Evolutionary conservation across 495 filamentous ascomycete genomes (phyloP).

Genomic region (Podospora bellae-mahoneyi): DNA sequence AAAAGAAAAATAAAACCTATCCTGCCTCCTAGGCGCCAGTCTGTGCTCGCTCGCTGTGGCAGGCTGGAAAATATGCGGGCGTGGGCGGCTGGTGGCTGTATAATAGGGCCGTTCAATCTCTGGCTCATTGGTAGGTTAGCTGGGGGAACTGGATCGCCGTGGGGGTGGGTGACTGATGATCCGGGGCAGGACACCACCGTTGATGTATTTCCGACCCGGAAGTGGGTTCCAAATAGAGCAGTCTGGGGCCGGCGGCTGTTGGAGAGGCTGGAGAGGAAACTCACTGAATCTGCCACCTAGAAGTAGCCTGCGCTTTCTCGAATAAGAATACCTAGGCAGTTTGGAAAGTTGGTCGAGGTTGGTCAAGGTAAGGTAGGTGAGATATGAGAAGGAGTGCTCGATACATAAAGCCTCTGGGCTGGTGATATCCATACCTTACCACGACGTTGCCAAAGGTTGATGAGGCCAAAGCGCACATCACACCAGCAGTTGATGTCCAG

Average conservation of each 20-base stretch:
- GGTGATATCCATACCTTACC: constrained; percentile 6
- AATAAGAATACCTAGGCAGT: too few species aligned
- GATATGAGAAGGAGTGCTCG: neutral
- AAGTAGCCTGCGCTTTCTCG: constrained; percentile 4
- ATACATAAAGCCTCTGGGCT: constrained; percentile 12
- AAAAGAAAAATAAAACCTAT: too few species aligned
- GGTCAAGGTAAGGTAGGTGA: neutral
- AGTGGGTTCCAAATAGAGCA: too few species aligned
- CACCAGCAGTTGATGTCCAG: neutral
- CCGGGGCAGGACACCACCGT: neutral
- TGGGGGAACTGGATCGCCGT: neutral
- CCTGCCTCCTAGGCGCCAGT: neutral
- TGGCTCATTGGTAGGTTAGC: neutral
- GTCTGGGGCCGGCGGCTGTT: neutral
- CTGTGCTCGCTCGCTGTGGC: neutral
- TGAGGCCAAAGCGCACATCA: constrained; percentile 9
- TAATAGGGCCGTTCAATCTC: too few species aligned
- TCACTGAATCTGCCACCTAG: constrained; percentile 8
- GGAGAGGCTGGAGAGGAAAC: neutral
- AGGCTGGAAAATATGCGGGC: neutral
- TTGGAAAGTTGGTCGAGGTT: too few species aligned
- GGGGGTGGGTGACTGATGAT: constrained; percentile 1
- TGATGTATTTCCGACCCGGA: too few species aligned
- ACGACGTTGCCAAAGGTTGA: constrained; percentile 1
- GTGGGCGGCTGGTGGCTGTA: neutral